Percentiles rank a stretch among this genome's conserved stretches.
Evolutionary conservation across 768 basidiomycete species (phyloP).

Genomic region (Phallus indusiatus): DNA sequence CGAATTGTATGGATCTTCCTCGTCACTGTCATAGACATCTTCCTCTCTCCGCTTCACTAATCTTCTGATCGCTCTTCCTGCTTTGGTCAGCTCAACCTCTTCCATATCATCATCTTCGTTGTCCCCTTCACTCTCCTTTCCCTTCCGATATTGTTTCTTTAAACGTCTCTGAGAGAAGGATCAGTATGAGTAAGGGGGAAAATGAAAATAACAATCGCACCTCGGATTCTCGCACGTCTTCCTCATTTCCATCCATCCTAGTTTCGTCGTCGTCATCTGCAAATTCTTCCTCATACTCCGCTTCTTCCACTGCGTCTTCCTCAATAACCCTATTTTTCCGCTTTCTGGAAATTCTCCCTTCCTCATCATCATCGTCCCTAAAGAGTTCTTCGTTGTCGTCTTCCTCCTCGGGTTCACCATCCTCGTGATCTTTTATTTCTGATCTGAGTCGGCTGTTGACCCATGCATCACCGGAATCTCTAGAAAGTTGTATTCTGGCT

Average conservation of each 20-base stretch:
- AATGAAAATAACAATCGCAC: slow-evolving; percentile 26
- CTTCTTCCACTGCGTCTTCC: slow-evolving; percentile 77
- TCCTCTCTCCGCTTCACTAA: slow-evolving; percentile 79
- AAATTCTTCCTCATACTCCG: slow-evolving; percentile 74
- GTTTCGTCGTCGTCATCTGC: slow-evolving; percentile 79
- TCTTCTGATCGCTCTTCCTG: slow-evolving; percentile 77
- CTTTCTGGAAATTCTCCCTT: slow-evolving; percentile 30
- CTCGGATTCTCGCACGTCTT: slow-evolving; percentile 78
- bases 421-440: too few relatives aligned
- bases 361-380: slow-evolving; percentile 48
- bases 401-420: slow-evolving; percentile 44
- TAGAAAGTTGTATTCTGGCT: slow-evolving; percentile 57
- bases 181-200: not conserved
- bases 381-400: not conserved
- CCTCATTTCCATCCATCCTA: slow-evolving; percentile 65
- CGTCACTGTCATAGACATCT: slow-evolving; percentile 75
- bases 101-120: slow-evolving; percentile 58
- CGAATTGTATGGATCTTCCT: slow-evolving; percentile 74
- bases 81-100: slow-evolving; percentile 46
- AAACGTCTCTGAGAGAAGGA: slow-evolving; percentile 53
- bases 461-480: slow-evolving; percentile 69
- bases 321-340: slow-evolving; percentile 49
- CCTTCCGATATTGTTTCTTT: slow-evolving; percentile 70
- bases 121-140: slow-evolving; percentile 64
- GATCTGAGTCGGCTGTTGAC: slow-evolving; percentile 54